Conservation (phyloP, 192 early-diverging fungal genomes). For the Coemansia sp. region DNA sequence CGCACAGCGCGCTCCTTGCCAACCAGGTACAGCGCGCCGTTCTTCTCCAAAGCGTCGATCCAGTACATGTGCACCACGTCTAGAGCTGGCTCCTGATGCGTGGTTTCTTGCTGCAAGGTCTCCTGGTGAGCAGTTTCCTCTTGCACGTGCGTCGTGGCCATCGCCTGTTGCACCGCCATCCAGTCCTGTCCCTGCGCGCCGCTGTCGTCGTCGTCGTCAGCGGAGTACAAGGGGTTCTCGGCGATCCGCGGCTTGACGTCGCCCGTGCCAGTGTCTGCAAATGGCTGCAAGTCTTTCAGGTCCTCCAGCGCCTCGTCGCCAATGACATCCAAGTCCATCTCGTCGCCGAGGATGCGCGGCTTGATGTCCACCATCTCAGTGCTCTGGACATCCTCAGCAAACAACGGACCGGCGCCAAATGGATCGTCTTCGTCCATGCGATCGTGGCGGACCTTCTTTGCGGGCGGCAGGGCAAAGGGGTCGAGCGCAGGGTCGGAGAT, state of each 20-base stretch:
- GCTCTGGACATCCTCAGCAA: conserved; percentile 5
- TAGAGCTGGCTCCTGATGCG: too few species aligned
- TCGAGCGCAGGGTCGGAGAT: conserved; percentile 25
- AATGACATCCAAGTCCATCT: conserved; percentile 9
- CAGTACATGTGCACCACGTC: conserved; percentile 72
- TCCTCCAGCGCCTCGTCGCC: conserved; percentile 32
- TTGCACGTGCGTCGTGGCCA: conserved; percentile 16
- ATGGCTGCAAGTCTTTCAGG: conserved; percentile 11
- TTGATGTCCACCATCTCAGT: neutral
- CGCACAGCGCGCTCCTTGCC: conserved; percentile 68
- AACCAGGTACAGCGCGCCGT: conserved; percentile 84
- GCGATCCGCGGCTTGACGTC: conserved; percentile 3
- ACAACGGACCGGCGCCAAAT: conserved; percentile 1
- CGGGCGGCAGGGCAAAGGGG: conserved; percentile 30
- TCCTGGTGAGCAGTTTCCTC: too few species aligned
- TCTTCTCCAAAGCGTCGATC: conserved; percentile 87
- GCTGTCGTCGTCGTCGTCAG: conserved; percentile 8
- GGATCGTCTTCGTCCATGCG: conserved; percentile 19
- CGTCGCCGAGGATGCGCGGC: neutral
- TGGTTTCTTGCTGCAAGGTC: neutral
- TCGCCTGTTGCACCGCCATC: conserved; percentile 43
- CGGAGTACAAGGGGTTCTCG: conserved; percentile 17
- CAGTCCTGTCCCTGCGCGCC: conserved; percentile 43
- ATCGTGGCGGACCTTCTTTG: conserved; percentile 21
- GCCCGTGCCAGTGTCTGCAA: neutral